Evolutionary conservation across 1,284 basidiomycete genomes (phyloP).

Genomic region (Xerocomus minutiporus): DNA sequence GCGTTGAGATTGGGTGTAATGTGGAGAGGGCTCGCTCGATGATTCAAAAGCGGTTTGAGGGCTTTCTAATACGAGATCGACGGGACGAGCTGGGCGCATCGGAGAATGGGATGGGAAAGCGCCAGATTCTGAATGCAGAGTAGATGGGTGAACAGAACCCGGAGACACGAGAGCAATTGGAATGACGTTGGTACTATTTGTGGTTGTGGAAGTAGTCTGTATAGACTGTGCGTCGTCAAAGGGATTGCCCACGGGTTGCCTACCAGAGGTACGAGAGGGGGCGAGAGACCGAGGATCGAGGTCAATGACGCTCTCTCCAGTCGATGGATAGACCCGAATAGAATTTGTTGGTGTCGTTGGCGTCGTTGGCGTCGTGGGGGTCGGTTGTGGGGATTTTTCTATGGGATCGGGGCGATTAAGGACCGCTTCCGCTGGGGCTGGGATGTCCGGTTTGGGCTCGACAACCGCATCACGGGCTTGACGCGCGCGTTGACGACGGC

Average conservation of each 20-base stretch:
- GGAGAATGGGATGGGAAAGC: constrained; percentile 41
- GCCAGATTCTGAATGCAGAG: constrained; percentile 24
- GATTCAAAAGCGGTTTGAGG: constrained; percentile 57
- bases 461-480: constrained; percentile 23
- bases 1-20: constrained; percentile 48
- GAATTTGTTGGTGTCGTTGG: constrained; percentile 32
- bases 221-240: constrained; percentile 74
- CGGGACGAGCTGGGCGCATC: constrained; percentile 56
- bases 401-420: constrained; percentile 73
- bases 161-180: constrained; percentile 77
- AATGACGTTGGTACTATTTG: constrained; percentile 76
- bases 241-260: constrained; percentile 50
- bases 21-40: constrained; percentile 35
- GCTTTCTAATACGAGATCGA: constrained; percentile 56
- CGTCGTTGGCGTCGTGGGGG: constrained; percentile 12
- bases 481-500: constrained; percentile 42
- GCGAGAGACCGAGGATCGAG: constrained; percentile 50
- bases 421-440: constrained; percentile 68
- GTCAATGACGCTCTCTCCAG: constrained; percentile 50
- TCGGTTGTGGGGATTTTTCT: constrained; percentile 47
- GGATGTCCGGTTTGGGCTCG: constrained; percentile 56
- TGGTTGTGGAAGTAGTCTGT: constrained; percentile 64
- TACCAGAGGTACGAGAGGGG: constrained; percentile 17
- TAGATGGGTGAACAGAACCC: constrained; percentile 37
- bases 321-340: constrained; percentile 46